A percentile compares a stretch with the other conserved stretches of the same genome.
phyloP scores from a whole-genome alignment of 2,329 filamentous ascomycete genomes.

The Paraconiothyrium sp. region DNA sequence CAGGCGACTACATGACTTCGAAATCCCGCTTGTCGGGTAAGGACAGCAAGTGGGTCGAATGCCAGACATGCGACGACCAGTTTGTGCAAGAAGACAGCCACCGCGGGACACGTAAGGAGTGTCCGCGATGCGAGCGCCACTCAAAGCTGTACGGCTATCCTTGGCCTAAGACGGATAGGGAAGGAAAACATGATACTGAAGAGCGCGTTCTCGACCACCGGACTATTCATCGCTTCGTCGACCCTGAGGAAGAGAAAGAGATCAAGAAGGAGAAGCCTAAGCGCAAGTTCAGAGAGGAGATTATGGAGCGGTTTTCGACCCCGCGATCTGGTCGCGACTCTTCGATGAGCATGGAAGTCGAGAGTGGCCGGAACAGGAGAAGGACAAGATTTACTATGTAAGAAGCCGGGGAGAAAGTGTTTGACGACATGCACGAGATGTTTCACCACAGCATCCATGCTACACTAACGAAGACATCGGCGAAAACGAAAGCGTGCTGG shows the following conservation, averaged over 20 bases:
- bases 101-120: conserved; percentile 78
- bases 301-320: conserved; percentile 39
- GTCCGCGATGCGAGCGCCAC: conserved; percentile 92
- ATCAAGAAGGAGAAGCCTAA: conserved; percentile 43
- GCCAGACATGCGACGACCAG: conserved; percentile 79
- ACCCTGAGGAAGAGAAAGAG: conserved; percentile 68
- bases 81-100: conserved; percentile 93
- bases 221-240: conserved; percentile 85
- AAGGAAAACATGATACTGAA: conserved; percentile 76
- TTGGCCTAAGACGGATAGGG: conserved; percentile 94
- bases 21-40: conserved; percentile 77
- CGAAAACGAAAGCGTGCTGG: background rate
- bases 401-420: background rate
- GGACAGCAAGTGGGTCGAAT: conserved; percentile 85
- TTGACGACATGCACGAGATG: background rate
- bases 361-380: conserved; percentile 36
- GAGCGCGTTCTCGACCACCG: conserved; percentile 81
- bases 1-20: conserved; percentile 78
- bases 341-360: conserved; percentile 30
- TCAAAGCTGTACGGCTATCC: conserved; percentile 93
- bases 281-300: conserved; percentile 34
- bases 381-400: conserved; percentile 45
- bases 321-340: conserved; percentile 35
- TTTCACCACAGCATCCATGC: background rate
- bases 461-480: background rate